Evolutionary conservation across 345 rosid species (phyloP), one percentile per base, ranked within the genome.

Genomic region (Turnera subulata): DNA sequence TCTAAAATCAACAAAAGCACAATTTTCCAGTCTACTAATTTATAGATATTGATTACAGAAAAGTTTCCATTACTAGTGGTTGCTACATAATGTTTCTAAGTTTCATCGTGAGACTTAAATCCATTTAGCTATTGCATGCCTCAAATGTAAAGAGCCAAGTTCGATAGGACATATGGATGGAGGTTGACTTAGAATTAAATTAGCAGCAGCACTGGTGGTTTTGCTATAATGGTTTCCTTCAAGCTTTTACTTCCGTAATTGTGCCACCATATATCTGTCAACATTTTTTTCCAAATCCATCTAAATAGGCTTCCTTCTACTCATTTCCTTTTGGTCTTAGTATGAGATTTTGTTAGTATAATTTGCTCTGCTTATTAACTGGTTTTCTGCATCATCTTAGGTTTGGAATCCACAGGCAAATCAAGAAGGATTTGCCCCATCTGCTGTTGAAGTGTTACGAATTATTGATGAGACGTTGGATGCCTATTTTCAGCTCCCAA

Each of bases 401-500:
- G 84, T 70, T 12, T 89, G 99, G 97, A 76, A 73, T 61, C 82
- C 87, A 2, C 61, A 71, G 53, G 79, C 76, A 61, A 82, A 77
- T 57, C 83, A 81, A 68, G 98, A 81, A 70, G 89, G 84, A 78
- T 76, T 67, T 71, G 86, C 97, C 61, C 77, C 81, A 24, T 93
- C 99, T 76, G 84, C 92, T 48, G 78, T 82, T 1, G 96, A 93
- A 80, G 80, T 87, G 2, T 59, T 89, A 77, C 77, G 84, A 45
- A 78, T 82, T 50, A 77, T 92, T 42, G 96, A 89, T 62, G 99
- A 93, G 72, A 84, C 95, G 29, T 61, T 93, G 44, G 92, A 85
- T 24, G 87, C 97, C 11, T 89, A 78, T 80, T 93, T 93, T 71
- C 95, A 85, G 80, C 84, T 93, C 62, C 95, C 97, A 8, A 93